A percentile compares a stretch with the other conserved stretches of the same genome.
Evolutionary conservation across 75 land plant genomes (phyloP).

Genomic region (Larix kaempferi): DNA sequence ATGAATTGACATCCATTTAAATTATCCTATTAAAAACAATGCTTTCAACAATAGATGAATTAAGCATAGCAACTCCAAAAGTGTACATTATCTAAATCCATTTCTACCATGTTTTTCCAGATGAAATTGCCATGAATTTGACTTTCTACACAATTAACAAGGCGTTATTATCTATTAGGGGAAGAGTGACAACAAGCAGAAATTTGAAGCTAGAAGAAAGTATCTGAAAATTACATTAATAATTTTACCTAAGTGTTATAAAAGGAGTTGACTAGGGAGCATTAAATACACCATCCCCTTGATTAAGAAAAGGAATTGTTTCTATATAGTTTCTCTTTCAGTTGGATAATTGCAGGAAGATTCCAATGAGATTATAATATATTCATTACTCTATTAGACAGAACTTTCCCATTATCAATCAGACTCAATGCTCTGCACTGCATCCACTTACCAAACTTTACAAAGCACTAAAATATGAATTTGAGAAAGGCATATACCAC

Average conservation of each 20-base stretch:
- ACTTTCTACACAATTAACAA: not conserved
- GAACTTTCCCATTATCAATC: too few relatives aligned
- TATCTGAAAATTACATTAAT: not conserved
- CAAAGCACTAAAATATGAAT: too few relatives aligned
- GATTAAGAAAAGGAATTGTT: too few relatives aligned
- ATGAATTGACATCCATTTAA: not conserved
- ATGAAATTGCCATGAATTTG: not conserved
- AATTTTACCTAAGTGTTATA: not conserved
- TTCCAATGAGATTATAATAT: too few relatives aligned
- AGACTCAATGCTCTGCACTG: too few relatives aligned
- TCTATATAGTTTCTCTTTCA: too few relatives aligned
- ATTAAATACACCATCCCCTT: not conserved
- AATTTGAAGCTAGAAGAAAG: not conserved
- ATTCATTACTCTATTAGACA: too few relatives aligned
- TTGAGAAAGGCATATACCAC: too few relatives aligned
- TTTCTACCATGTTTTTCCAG: not conserved
- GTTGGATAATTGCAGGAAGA: too few relatives aligned
- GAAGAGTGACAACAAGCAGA: not conserved
- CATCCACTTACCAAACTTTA: too few relatives aligned
- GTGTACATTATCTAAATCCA: not conserved
- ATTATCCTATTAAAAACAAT: not conserved
- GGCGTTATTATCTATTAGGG: not conserved
- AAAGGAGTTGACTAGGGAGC: not conserved
- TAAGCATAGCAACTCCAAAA: not conserved
- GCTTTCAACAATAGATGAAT: too few relatives aligned